phyloP scores from a whole-genome alignment of 345 rosid species.

The Combretum micranthum region DNA sequence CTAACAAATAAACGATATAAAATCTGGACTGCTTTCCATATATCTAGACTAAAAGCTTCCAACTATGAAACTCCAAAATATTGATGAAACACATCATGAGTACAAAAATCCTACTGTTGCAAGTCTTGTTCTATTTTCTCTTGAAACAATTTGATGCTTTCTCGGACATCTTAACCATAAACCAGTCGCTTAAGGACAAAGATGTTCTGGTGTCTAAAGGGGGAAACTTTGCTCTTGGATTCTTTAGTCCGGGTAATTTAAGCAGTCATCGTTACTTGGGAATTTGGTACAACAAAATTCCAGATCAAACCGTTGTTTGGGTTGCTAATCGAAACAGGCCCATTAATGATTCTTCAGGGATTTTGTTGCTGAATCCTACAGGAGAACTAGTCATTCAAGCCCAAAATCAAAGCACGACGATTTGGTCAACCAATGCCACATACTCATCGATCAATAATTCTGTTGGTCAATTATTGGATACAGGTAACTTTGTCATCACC shows the following conservation, averaged over 20 bases:
- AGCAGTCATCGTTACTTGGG: conserved; percentile 17
- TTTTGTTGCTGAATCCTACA: conserved; percentile 1
- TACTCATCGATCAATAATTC: background rate
- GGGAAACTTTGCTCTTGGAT: conserved; percentile 16
- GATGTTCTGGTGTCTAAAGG: conserved; percentile 11
- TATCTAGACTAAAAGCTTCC: too few species aligned
- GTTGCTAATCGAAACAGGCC: conserved; percentile 21
- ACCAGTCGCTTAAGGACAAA: conserved; percentile 2
- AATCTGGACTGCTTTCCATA: too few species aligned
- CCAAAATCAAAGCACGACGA: background rate
- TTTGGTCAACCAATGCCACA: conserved; percentile 17
- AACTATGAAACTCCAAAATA: too few species aligned
- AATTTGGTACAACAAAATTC: conserved; percentile 14
- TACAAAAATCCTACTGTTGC: background rate
- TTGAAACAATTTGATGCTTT: background rate
- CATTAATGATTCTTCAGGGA: conserved; percentile 10
- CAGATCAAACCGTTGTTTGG: conserved; percentile 16
- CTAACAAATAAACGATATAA: too few species aligned
- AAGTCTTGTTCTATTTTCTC: background rate
- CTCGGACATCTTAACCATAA: conserved; percentile 6
- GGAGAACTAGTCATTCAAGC: conserved; percentile 15
- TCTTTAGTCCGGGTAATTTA: conserved; percentile 19
- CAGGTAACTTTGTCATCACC: conserved; percentile 21
- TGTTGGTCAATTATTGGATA: conserved; percentile 17
- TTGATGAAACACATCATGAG: too few species aligned